Evolutionary conservation across 2,329 filamentous ascomycete species (phyloP).

Genomic region (Colletotrichum sp.): DNA sequence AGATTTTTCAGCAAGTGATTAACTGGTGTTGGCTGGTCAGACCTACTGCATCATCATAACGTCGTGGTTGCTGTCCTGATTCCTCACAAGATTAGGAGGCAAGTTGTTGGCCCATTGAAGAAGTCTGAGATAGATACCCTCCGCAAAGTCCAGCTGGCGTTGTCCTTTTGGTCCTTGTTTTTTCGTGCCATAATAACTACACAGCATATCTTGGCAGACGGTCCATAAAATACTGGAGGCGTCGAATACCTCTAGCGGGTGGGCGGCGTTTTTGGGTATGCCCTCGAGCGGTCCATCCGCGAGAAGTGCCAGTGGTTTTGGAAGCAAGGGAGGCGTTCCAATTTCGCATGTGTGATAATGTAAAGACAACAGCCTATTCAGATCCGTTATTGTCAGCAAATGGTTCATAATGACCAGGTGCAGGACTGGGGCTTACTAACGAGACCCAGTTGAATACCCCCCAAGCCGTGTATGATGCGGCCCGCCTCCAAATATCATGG

Average conservation of each 20-base stretch:
- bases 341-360: neutral
- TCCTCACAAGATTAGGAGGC: neutral
- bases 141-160: neutral
- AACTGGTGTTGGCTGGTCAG: fast-evolving
- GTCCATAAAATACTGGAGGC: neutral
- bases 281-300: neutral
- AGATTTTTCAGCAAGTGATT: neutral
- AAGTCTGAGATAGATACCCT: neutral
- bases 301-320: neutral
- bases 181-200: neutral
- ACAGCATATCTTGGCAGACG: neutral
- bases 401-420: too few species aligned
- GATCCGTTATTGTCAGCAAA: neutral
- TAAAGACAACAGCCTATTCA: neutral
- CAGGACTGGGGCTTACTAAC: neutral
- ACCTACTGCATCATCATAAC: conserved; percentile 9
- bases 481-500: neutral
- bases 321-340: neutral
- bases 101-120: neutral
- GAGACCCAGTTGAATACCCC: conserved; percentile 26
- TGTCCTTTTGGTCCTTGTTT: neutral
- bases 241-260: neutral
- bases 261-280: too few species aligned
- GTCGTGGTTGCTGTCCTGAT: neutral
- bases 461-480: conserved; percentile 32